Conservation (phyloP, 2,329 filamentous ascomycete species). For the Calonectria henricotiae region DNA sequence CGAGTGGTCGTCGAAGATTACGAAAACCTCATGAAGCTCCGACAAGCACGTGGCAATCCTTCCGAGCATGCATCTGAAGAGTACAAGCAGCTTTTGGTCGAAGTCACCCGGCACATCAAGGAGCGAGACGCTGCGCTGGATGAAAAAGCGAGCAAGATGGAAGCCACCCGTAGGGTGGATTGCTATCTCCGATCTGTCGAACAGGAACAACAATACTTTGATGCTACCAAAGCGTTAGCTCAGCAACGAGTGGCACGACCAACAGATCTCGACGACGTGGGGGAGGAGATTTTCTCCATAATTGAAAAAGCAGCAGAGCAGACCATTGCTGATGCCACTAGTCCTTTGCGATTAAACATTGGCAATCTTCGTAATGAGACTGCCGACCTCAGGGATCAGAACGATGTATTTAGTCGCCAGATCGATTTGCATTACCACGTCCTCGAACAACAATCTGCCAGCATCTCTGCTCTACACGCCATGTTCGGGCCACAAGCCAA, state of each 20-base stretch:
- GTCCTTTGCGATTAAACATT: conserved; percentile 53
- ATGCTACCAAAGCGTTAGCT: conserved; percentile 25
- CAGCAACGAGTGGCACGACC: conserved; percentile 17
- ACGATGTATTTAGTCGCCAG: conserved; percentile 50
- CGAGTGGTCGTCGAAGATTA: conserved; percentile 56
- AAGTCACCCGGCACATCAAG: conserved; percentile 57
- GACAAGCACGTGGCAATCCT: conserved; percentile 45
- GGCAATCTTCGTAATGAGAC: conserved; percentile 39
- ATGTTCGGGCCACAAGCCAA: conserved; percentile 19
- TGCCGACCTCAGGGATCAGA: conserved; percentile 47
- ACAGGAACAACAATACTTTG: conserved; percentile 48
- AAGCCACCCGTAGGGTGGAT: conserved; percentile 48
- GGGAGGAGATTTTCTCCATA: conserved; percentile 52
- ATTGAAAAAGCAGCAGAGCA: conserved; percentile 56
- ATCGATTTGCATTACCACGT: conserved; percentile 49
- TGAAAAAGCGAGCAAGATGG: conserved; percentile 42
- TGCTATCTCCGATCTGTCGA: conserved; percentile 51
- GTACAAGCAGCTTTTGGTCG: conserved; percentile 52
- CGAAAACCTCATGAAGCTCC: conserved; percentile 53
- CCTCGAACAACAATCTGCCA: conserved; percentile 43
- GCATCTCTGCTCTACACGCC: background rate
- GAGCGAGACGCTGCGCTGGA: conserved; percentile 55
- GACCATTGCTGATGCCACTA: conserved; percentile 55
- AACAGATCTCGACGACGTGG: conserved; percentile 29
- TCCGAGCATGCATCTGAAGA: conserved; percentile 40